Evolutionary conservation across 2,329 filamentous ascomycete genomes (phyloP), one percentile per base, ranked within the genome.

Genomic region (Verticillium alfalfae): DNA sequence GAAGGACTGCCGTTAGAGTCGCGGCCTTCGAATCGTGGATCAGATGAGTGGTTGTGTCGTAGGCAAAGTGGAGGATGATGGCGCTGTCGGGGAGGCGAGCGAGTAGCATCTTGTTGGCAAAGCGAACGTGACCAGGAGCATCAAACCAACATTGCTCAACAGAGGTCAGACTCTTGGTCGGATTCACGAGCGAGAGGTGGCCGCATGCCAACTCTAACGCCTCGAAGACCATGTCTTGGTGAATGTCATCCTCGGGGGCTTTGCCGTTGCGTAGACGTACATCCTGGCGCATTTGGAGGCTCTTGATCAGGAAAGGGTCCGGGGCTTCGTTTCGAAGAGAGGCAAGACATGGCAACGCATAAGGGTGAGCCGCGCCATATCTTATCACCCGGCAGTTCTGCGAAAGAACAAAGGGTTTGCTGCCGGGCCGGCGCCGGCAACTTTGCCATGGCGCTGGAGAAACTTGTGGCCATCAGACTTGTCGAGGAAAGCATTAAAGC

Each of bases 1-100:
- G 74, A 9, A 88, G 77, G 0, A 84, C 81, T 2, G 88, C 66
- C 0, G 79, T 81, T 16, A 86, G 67, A 0, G 75, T 72, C 63
- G 72, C 60, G 64, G 75, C 58, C 22, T 68, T 38, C 37, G 70
- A 70, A 71, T 66, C 76, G 66, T 72, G 69, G 2, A 84, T 71
- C 9, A 81, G 67, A 58, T 83, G 78, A 34, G 80, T 65, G 37
- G 85, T 78, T 1, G 75, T 81, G 22, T 76, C 75, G 41, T 82
- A 80, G 0, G 79, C 74, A 15, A 87, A 79, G 57, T 84, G 59
- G 18, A 65, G n/a, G 26, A 57, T 63, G 55, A 10, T 60, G 2
- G 60, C 58, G 0, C 31, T 22, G 2, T 80, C 68, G 0, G 64
- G 26, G 52, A 34, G 34, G 1, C 52, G 74, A 39, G 85, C 64